Conservation (phyloP, 805 yeast genomes). For the Cyberlindnera saturnus region DNA sequence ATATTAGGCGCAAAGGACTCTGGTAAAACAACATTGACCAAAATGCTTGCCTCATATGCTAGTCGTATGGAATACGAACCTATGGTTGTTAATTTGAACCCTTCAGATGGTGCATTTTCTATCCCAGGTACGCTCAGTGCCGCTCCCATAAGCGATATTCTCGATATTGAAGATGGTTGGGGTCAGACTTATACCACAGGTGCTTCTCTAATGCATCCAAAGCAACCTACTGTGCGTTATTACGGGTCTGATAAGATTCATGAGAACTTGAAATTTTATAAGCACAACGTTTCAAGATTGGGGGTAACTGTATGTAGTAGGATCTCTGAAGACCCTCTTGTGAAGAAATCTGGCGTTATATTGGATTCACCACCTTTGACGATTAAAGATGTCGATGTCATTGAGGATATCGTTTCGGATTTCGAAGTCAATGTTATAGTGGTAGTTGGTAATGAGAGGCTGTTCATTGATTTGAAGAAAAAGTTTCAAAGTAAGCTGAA, state of each 20-base stretch:
- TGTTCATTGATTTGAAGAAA: constrained; percentile 56
- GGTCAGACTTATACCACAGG: constrained; percentile 79
- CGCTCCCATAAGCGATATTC: constrained; percentile 70
- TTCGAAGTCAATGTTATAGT: constrained; percentile 55
- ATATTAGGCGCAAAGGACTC: constrained; percentile 65
- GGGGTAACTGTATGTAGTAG: constrained; percentile 35
- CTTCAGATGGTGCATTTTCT: constrained; percentile 60
- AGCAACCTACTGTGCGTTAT: constrained; percentile 80
- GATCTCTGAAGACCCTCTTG: constrained; percentile 40
- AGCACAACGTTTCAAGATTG: constrained; percentile 23
- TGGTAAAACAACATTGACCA: constrained; percentile 76
- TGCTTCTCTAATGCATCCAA: constrained; percentile 70
- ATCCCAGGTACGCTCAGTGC: constrained; percentile 85
- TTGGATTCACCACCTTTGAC: constrained; percentile 70
- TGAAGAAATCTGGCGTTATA: constrained; percentile 49
- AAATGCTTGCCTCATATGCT: constrained; percentile 70
- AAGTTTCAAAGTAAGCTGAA: constrained; percentile 34
- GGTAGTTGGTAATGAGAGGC: constrained; percentile 71
- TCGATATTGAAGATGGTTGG: constrained; percentile 74
- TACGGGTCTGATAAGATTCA: constrained; percentile 62
- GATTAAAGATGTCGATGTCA: constrained; percentile 42
- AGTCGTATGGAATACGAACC: constrained; percentile 66
- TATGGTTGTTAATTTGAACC: constrained; percentile 72
- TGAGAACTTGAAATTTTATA: constrained; percentile 39
- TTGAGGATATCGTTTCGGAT: constrained; percentile 51